Base-by-base conservation (phyloP, 768 basidiomycete species). In the Postia placenta region DNA sequence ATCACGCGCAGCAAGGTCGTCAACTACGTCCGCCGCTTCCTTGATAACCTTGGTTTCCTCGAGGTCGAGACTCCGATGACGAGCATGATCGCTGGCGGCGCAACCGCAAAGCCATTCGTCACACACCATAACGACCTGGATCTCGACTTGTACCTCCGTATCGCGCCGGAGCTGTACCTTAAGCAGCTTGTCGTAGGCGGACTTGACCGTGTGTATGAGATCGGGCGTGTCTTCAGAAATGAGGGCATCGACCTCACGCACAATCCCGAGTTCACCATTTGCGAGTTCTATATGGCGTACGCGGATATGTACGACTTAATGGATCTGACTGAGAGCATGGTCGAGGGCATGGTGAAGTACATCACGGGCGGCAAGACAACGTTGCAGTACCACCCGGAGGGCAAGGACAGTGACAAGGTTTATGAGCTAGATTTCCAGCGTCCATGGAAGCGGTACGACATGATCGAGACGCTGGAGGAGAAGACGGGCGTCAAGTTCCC, bases 261-360 rank as follows among this genome's bases (percentile, higher is more conserved):
- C 68, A 99, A 99, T 69, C 96, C 96, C 57, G 96, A 99, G 67
- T 97, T 97, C 73, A 90, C 92, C 4, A 95, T 97, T 70, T 98
- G 95, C 78, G 95, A 99, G 72, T 98, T 99, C 70, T 99, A 98
- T 64, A 98, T 99, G 95, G 95, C 96, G 25, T 98, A 97, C 60
- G 96, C 96, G 50, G 96, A 98, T 67, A 94, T 95, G 93, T 87
- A 91, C 72, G 96, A 98, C 63, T 50, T 98, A 50, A 97, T 99
- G 95, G 96, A 97, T 36, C 76, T 98, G 49, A 99, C 96, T 14
- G 96, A 99, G 69, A 69, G 72, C 37, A 75, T 99, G 72, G 64
- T 98, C 15, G 89, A 93, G 61, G 91, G 93, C 6, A 70, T 99
- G 68, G 95, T 98, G 63, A 88, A 85, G 78, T 79, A 75, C 61